Conservation (phyloP, 129 eudicot species). For the Flaveria trinervia region DNA sequence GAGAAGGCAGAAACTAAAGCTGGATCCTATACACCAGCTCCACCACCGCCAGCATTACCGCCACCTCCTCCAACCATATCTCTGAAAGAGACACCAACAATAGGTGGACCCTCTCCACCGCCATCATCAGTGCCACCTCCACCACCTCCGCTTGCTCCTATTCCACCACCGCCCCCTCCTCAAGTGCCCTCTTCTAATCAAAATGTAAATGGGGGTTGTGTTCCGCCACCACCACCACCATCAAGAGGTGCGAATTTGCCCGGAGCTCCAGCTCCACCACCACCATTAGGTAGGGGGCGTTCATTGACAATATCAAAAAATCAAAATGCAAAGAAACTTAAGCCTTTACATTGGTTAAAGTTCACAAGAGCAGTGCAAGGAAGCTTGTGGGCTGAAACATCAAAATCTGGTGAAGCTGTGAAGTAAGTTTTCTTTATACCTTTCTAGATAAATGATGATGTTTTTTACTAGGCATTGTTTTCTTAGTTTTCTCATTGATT, state of each 20-base stretch:
- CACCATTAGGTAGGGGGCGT: conserved; percentile 47
- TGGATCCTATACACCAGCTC: conserved; percentile 17
- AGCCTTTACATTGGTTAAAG: conserved; percentile 97
- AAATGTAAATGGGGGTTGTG: conserved; percentile 16
- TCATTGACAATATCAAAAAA: conserved; percentile 43
- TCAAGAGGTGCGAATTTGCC: conserved; percentile 28
- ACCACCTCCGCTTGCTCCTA: conserved; percentile 47
- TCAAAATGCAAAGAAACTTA: conserved; percentile 63
- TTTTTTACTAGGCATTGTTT: neutral
- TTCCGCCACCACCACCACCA: conserved; percentile 45
- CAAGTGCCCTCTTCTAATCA: conserved; percentile 14
- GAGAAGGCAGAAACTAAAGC: conserved; percentile 15
- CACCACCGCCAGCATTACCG: conserved; percentile 41
- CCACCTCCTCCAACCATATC: conserved; percentile 32
- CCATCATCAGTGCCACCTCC: conserved; percentile 66
- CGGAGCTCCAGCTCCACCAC: conserved; percentile 68
- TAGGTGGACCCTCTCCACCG: conserved; percentile 26
- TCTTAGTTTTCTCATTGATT: conserved; percentile 8
- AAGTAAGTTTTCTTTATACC: conserved; percentile 46
- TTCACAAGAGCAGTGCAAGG: conserved; percentile 91
- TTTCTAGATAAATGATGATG: neutral
- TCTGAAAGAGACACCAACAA: conserved; percentile 18
- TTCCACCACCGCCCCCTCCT: conserved; percentile 52
- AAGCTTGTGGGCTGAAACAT: conserved; percentile 98
- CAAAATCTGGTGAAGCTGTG: conserved; percentile 72